Evolutionary conservation across 2,329 filamentous ascomycete genomes (phyloP).

Genomic region (Fusarium sp.): DNA sequence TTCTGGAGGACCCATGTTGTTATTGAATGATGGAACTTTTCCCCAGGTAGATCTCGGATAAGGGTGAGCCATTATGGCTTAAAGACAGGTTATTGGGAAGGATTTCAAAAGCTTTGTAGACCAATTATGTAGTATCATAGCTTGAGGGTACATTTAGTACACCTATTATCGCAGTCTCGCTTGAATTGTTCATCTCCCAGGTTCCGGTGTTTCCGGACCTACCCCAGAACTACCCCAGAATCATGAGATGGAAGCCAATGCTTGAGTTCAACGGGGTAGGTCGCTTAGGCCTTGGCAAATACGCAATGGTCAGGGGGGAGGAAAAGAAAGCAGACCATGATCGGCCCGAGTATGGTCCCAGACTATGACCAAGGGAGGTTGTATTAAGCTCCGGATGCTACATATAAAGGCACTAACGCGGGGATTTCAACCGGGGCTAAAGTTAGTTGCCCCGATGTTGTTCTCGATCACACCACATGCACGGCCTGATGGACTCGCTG

Average conservation of each 20-base stretch:
- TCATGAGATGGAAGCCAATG: neutral
- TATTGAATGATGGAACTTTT: neutral
- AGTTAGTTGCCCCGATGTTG: neutral
- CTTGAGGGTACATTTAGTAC: neutral
- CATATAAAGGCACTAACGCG: neutral
- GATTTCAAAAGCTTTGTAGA: neutral
- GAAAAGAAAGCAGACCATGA: neutral
- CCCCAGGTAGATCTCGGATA: neutral
- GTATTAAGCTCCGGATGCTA: neutral
- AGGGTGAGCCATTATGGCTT: neutral
- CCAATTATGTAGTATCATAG: neutral
- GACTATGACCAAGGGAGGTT: neutral
- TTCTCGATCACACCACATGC: neutral
- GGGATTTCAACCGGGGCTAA: neutral
- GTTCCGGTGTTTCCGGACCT: neutral
- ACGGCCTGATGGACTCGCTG: neutral
- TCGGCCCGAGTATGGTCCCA: neutral
- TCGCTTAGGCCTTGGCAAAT: neutral
- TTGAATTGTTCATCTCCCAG: neutral
- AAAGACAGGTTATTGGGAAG: neutral
- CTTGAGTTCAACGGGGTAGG: neutral
- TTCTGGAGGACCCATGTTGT: neutral
- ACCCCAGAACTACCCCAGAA: neutral
- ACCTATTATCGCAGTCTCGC: neutral
- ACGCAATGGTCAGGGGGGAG: neutral